Conservation (phyloP, 176 grass and related monocot species). For the Aegilops longissima region DNA sequence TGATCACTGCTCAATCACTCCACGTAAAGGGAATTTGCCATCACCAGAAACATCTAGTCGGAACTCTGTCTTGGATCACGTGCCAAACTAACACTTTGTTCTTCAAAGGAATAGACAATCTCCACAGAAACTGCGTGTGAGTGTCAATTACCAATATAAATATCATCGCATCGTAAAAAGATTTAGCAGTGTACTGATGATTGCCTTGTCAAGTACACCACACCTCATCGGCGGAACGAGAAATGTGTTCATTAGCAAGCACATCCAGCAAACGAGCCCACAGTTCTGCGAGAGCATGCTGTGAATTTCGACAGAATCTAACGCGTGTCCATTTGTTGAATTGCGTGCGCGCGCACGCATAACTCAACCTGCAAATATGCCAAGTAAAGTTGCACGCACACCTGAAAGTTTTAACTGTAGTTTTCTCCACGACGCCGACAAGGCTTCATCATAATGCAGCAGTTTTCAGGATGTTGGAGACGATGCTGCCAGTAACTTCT, state of each 20-base stretch:
- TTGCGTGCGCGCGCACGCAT: too few species aligned
- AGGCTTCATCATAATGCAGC: neutral
- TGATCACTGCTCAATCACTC: too few species aligned
- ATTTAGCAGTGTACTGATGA: too few species aligned
- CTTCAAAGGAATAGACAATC: too few species aligned
- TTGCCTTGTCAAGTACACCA: neutral
- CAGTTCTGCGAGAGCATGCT: neutral
- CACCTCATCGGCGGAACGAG: neutral
- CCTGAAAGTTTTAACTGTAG: neutral
- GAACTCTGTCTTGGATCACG: too few species aligned
- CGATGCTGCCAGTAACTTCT: slow-evolving; percentile 27
- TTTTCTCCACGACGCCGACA: too few species aligned
- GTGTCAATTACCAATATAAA: too few species aligned
- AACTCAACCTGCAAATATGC: neutral
- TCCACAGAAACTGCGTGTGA: too few species aligned
- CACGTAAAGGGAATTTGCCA: too few species aligned
- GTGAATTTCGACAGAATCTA: neutral
- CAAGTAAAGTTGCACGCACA: neutral
- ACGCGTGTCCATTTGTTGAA: neutral
- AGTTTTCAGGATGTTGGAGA: neutral
- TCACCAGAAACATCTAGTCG: too few species aligned
- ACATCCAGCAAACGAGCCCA: neutral
- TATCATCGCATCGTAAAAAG: too few species aligned
- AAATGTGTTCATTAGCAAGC: neutral
- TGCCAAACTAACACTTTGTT: too few species aligned